Evolutionary conservation across 2,329 filamentous ascomycete species (phyloP).

Genomic region (Colletotrichum navitas): DNA sequence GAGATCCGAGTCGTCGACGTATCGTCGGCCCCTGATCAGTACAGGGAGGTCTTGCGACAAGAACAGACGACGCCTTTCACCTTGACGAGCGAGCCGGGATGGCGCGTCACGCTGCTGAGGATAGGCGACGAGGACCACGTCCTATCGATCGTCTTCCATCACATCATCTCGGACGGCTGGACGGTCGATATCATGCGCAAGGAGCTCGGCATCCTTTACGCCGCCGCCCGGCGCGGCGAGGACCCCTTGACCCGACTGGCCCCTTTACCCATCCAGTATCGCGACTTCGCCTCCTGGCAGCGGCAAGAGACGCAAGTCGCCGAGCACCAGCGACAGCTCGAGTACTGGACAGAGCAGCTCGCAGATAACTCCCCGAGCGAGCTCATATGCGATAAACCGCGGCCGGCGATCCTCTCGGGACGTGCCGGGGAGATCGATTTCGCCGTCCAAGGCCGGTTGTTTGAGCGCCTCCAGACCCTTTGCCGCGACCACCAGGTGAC

Average conservation of each 20-base stretch:
- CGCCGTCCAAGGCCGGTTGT: background rate
- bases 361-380: slow-evolving; percentile 4
- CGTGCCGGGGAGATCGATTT: slow-evolving; percentile 1
- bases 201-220: slow-evolving; percentile 6
- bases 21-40: background rate
- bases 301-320: slow-evolving; percentile 3
- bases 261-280: slow-evolving; percentile 8
- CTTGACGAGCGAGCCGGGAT: slow-evolving; percentile 6
- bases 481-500: slow-evolving; percentile 10
- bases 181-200: slow-evolving; percentile 16
- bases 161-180: slow-evolving; percentile 25
- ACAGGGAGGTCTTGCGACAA: background rate
- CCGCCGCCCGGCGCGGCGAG: background rate
- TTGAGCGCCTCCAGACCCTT: background rate
- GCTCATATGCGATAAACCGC: slow-evolving; percentile 10
- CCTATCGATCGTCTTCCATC: slow-evolving; percentile 8
- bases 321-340: slow-evolving; percentile 12
- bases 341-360: slow-evolving; percentile 14
- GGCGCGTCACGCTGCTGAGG: slow-evolving; percentile 1
- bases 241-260: background rate
- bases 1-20: slow-evolving; percentile 4
- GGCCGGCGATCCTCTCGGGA: slow-evolving; percentile 10
- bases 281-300: slow-evolving; percentile 19
- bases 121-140: background rate
- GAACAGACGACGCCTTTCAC: slow-evolving; percentile 16